These are phyloP conservation scores for Breviolum minutum DNA, from an alignment of 73 alveolate genomes.

Conservation along the genomic window DNA sequence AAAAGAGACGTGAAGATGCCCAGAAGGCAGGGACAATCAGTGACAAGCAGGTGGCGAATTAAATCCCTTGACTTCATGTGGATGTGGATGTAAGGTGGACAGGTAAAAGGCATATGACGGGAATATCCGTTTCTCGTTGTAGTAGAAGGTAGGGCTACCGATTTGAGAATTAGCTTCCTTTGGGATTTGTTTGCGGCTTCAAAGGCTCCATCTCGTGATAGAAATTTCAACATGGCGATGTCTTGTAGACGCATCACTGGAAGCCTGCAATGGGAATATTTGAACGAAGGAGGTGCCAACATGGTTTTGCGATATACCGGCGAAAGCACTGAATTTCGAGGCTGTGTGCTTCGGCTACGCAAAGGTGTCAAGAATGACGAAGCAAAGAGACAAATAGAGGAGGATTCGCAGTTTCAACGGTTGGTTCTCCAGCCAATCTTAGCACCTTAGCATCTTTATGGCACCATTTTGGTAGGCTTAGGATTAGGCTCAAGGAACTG, in stretches of 20 bases:
- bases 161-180: neutral
- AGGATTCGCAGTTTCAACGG: conserved; percentile 44
- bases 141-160: neutral
- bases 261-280: conserved; percentile 58
- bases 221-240: neutral
- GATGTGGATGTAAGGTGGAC: too few relatives aligned
- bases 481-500: too few relatives aligned
- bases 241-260: neutral
- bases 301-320: conserved; percentile 54
- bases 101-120: neutral
- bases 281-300: conserved; percentile 64
- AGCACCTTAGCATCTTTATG: neutral
- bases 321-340: neutral
- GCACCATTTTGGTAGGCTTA: neutral
- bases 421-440: conserved; percentile 41
- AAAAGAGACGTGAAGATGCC: conserved; percentile 60
- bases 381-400: conserved; percentile 9
- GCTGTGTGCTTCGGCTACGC: conserved; percentile 75
- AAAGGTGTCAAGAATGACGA: conserved; percentile 23
- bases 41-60: neutral
- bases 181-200: neutral
- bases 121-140: too few relatives aligned
- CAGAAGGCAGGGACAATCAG: conserved; percentile 46
- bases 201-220: neutral
- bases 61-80: too few relatives aligned